Evolutionary conservation across 352 stramenopile genomes (phyloP).

Genomic region (Halophytophthora polymorphica): DNA sequence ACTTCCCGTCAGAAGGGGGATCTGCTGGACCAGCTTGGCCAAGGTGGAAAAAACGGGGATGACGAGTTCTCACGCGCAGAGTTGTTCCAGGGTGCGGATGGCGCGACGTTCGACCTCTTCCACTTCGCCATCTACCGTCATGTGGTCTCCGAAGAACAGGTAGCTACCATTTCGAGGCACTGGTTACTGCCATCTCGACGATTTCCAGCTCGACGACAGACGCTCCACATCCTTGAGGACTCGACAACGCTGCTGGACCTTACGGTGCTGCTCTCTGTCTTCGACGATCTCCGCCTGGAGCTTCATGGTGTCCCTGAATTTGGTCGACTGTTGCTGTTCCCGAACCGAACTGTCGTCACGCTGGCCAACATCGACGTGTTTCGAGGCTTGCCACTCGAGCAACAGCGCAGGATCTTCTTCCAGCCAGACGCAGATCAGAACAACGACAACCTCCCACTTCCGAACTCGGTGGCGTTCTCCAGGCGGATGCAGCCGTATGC

Average conservation of each 20-base stretch:
- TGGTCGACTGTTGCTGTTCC: slow-evolving; percentile 50
- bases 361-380: slow-evolving; percentile 38
- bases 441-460: slow-evolving; percentile 41
- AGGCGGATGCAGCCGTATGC: slow-evolving; percentile 33
- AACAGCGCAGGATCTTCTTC: slow-evolving; percentile 56
- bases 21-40: not conserved
- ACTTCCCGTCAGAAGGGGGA: slow-evolving; percentile 1
- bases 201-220: slow-evolving; percentile 31
- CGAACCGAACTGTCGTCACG: slow-evolving; percentile 42
- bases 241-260: slow-evolving; percentile 43
- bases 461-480: slow-evolving; percentile 36
- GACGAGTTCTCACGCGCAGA: slow-evolving; percentile 15
- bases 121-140: slow-evolving; percentile 66
- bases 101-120: slow-evolving; percentile 64
- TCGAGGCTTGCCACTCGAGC: slow-evolving; percentile 33
- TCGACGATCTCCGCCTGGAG: slow-evolving; percentile 54
- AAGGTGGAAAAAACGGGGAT: slow-evolving; percentile 8
- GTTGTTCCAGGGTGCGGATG: slow-evolving; percentile 41
- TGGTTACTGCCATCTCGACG: slow-evolving; percentile 38
- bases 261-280: slow-evolving; percentile 57
- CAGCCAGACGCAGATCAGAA: slow-evolving; percentile 36
- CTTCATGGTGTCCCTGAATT: slow-evolving; percentile 41
- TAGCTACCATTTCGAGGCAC: slow-evolving; percentile 22
- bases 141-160: slow-evolving; percentile 24
- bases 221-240: slow-evolving; percentile 42